phyloP scores from a whole-genome alignment of 2,329 filamentous ascomycete genomes.

The Lasiodiplodia sp. region DNA sequence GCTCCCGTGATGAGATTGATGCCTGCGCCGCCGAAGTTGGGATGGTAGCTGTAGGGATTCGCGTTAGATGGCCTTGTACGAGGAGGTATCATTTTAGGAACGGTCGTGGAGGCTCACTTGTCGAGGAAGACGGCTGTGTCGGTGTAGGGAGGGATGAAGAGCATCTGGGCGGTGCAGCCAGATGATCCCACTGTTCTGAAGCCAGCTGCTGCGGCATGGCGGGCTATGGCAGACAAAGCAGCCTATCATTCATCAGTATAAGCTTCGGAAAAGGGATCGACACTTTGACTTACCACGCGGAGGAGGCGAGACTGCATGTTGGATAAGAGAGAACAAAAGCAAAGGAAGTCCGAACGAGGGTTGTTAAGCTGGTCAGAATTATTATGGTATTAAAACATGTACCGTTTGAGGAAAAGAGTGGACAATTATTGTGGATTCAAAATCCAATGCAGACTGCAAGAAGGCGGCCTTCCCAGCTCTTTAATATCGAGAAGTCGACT shows the following conservation, averaged over 20 bases:
- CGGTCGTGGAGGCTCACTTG: conserved; percentile 26
- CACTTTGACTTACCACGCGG: neutral
- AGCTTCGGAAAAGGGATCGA: neutral
- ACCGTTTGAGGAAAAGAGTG: neutral
- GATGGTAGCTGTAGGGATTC: conserved; percentile 27
- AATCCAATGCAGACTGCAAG: neutral
- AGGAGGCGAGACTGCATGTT: conserved; percentile 21
- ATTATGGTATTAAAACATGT: neutral
- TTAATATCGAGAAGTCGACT: neutral
- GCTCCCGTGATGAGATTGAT: conserved; percentile 30
- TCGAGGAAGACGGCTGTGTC: conserved; percentile 33
- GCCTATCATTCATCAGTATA: neutral
- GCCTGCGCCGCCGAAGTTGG: conserved; percentile 32
- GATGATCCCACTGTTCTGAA: conserved; percentile 33
- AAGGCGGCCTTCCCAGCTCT: neutral
- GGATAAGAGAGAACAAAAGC: neutral
- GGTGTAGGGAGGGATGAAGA: conserved; percentile 32
- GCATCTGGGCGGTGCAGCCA: conserved; percentile 32
- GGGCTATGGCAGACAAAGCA: conserved; percentile 8
- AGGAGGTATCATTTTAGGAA: neutral
- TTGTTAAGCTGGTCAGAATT: neutral
- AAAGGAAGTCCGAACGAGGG: neutral
- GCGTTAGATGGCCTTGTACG: neutral
- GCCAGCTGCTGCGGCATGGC: conserved; percentile 26
- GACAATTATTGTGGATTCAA: neutral